phyloP scores from a whole-genome alignment of 345 rosid genomes.

The Hypericum perforatum region DNA sequence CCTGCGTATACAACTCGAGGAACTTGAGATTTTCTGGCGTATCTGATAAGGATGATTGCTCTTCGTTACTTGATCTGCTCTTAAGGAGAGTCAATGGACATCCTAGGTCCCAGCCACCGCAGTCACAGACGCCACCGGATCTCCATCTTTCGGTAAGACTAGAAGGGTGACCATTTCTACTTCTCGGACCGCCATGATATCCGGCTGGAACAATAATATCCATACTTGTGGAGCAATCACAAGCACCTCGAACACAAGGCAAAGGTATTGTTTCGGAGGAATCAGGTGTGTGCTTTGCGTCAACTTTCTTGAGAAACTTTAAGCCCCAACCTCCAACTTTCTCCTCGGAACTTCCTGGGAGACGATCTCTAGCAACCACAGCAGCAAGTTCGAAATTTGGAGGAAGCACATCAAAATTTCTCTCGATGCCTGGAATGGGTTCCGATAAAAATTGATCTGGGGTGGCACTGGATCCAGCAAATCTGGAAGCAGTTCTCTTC shows the following conservation, averaged over 20 bases:
- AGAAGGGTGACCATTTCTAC: slow-evolving; percentile 54
- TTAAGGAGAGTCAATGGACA: slow-evolving; percentile 56
- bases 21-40: slow-evolving; percentile 45
- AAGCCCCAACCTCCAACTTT: slow-evolving; percentile 88
- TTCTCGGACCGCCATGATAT: slow-evolving; percentile 78
- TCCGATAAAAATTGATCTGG: slow-evolving; percentile 43
- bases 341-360: slow-evolving; percentile 21
- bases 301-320: slow-evolving; percentile 60
- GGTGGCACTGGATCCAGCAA: slow-evolving; percentile 39
- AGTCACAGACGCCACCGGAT: slow-evolving; percentile 84
- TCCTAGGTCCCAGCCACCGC: slow-evolving; percentile 97
- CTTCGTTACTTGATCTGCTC: slow-evolving; percentile 32
- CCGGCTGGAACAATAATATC: slow-evolving; percentile 77
- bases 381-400: slow-evolving; percentile 69
- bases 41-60: slow-evolving; percentile 15
- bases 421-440: slow-evolving; percentile 30
- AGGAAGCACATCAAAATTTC: slow-evolving; percentile 33
- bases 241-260: slow-evolving; percentile 13
- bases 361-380: slow-evolving; percentile 51
- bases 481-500: slow-evolving; percentile 51
- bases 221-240: slow-evolving; percentile 41
- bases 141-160: slow-evolving; percentile 76
- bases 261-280: slow-evolving; percentile 19
- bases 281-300: slow-evolving; percentile 18
- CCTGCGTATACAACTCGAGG: slow-evolving; percentile 57